These are phyloP conservation scores for Penicillium psychrofluorescens DNA, from an alignment of 495 filamentous ascomycete genomes.

Conservation along the genomic window DNA sequence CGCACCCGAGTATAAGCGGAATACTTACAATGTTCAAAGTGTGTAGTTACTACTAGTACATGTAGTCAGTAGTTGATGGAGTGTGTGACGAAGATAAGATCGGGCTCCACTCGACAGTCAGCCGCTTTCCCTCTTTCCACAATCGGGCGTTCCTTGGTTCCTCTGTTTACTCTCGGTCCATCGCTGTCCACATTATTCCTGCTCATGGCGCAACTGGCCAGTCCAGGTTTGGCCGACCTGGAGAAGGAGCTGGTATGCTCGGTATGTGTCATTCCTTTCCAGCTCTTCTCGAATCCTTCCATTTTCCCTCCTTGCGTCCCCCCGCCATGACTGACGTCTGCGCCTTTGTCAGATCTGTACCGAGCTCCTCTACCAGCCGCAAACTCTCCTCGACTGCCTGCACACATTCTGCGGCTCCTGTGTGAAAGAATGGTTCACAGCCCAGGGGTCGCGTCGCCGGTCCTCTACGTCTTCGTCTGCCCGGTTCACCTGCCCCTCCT, in stretches of 20 bases:
- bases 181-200: constrained; percentile 1
- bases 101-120: too few species aligned
- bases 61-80: too few species aligned
- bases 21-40: too few species aligned
- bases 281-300: constrained; percentile 7
- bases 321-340: constrained; percentile 10
- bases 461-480: constrained; percentile 34
- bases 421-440: constrained; percentile 86
- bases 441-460: constrained; percentile 44
- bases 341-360: constrained; percentile 71
- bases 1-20: too few species aligned
- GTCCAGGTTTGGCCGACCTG: constrained; percentile 47
- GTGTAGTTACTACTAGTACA: too few species aligned
- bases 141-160: constrained; percentile 8
- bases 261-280: constrained; percentile 44
- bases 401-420: constrained; percentile 96
- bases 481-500: constrained; percentile 82
- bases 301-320: constrained; percentile 6
- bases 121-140: too few species aligned
- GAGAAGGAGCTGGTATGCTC: constrained; percentile 91
- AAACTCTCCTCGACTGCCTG: constrained; percentile 93
- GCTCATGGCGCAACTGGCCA: constrained; percentile 11
- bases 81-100: too few species aligned
- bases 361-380: constrained; percentile 88
- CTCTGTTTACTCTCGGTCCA: too few species aligned